Evolutionary conservation across 78 protist species (phyloP).

Genomic region (Emiliania huxleyi): DNA sequence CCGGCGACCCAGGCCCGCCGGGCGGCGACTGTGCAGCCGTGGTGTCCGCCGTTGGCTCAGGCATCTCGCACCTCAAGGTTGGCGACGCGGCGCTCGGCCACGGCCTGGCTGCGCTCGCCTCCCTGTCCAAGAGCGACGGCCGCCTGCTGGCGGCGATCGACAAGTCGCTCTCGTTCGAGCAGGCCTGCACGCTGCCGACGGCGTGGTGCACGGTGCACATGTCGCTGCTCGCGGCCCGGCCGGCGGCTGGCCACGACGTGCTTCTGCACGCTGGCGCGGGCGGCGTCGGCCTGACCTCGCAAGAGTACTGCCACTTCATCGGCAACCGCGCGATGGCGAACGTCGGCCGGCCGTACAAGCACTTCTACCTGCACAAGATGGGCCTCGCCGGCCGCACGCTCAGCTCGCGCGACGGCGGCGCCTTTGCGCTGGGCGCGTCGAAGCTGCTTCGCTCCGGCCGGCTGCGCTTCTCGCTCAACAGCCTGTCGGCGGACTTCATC

Average conservation of each 20-base stretch:
- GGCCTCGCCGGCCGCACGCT: background rate
- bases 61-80: background rate
- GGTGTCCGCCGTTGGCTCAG: background rate
- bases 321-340: background rate
- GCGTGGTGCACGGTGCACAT: background rate
- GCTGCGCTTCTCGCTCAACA: background rate
- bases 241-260: background rate
- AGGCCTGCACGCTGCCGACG: background rate
- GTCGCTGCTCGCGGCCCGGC: background rate
- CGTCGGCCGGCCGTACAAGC: background rate
- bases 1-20: background rate
- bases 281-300: conserved; percentile 37
- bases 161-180: background rate
- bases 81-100: background rate
- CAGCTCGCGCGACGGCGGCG: background rate
- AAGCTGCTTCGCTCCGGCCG: background rate
- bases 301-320: background rate
- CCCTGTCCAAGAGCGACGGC: background rate
- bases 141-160: background rate
- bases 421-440: background rate
- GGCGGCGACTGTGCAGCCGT: background rate
- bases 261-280: conserved; percentile 29
- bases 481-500: conserved; percentile 14
- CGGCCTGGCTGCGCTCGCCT: background rate
- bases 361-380: background rate